Base-by-base conservation (phyloP, 2,329 filamentous ascomycete genomes). In the Knufia fluminis region DNA sequence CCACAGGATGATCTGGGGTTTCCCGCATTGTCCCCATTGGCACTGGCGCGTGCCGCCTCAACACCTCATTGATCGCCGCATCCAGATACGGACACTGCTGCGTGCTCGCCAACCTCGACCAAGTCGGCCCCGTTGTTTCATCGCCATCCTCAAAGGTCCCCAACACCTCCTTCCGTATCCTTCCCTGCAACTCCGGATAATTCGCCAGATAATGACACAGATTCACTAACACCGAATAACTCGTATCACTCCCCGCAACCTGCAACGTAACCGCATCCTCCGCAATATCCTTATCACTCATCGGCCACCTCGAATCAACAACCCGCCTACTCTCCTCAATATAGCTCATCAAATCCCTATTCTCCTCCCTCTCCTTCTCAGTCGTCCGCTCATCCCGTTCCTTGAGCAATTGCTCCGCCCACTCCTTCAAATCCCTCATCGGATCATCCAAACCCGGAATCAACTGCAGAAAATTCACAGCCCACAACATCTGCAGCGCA, bases 1-100 rank as follows among this genome's bases (percentile, higher is more conserved):
- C 51, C 35, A 68, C 55, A 19, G 67, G 65, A 46, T 65, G 57
- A 22, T 64, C 50, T 4, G 68, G 68, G 0, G 68, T 69, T n/a
- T 63, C 36, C 1, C 70, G 62, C 19, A 58, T 56, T 19, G 67
- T 26, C 0, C 61, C 65, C 2, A 60, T 60, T 1, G 66, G 64
- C 1, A 69, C 62, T 1, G 67, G 60, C 4, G 68, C 66, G 42
- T 68, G 59, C 4, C 71, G 57, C 14, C 70, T 65, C 2, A 71
- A 57, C 3, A 64, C 59, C 51, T 72, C 70, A 48, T 71, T 63
- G 56, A 70, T 66, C 16, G 64, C 57, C 12, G 61, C 64, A 48
- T 70, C 67, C 12, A 72, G 60, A 26, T 52, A 54, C n/a, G 32
- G 43, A 38, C 33, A 38, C 36, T 32, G 19, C 31, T 40, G 36